Percentiles rank a stretch among this genome's conserved stretches.
These are phyloP conservation scores for Graphilbum fragrans DNA, from an alignment of 2,329 filamentous ascomycete species.

Conservation along the genomic window DNA sequence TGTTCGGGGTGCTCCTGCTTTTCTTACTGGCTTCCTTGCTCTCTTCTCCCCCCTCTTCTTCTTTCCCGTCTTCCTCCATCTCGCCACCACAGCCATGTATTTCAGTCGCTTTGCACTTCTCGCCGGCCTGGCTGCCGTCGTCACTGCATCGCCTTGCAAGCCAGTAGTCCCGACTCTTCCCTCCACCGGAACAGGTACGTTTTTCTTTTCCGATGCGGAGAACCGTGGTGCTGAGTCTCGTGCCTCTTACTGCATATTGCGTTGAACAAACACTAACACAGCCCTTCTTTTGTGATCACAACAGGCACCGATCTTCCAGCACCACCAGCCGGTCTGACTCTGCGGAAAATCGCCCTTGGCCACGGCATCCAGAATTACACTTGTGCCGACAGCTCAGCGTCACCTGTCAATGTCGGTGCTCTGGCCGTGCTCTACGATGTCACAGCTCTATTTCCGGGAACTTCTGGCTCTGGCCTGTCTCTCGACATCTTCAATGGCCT, in stretches of 20 bases:
- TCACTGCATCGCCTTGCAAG: slow-evolving; percentile 10
- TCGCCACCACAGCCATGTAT: not conserved
- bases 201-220: not conserved
- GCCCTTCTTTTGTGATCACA: no score
- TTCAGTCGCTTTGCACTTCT: not conserved
- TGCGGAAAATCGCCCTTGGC: slow-evolving; percentile 47
- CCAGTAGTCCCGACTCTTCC: slow-evolving; percentile 1
- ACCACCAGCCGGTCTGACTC: slow-evolving; percentile 22
- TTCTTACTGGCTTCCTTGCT: not conserved
- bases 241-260: no score
- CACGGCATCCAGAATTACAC: slow-evolving; percentile 61
- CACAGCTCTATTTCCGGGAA: slow-evolving; percentile 36
- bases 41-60: not conserved
- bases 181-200: slow-evolving; percentile 22
- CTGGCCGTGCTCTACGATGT: slow-evolving; percentile 49
- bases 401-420: slow-evolving; percentile 32
- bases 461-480: slow-evolving; percentile 23
- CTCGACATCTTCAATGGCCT: slow-evolving; percentile 26
- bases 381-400: slow-evolving; percentile 27
- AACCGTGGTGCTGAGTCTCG: not conserved
- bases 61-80: not conserved
- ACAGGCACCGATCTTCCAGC: slow-evolving; percentile 31
- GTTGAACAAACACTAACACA: no score
- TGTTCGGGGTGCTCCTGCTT: not conserved
- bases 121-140: slow-evolving; percentile 8